Evolutionary conservation across 2,329 filamentous ascomycete genomes (phyloP), one percentile per base, ranked within the genome.

Genomic region (Knufia petricola): DNA sequence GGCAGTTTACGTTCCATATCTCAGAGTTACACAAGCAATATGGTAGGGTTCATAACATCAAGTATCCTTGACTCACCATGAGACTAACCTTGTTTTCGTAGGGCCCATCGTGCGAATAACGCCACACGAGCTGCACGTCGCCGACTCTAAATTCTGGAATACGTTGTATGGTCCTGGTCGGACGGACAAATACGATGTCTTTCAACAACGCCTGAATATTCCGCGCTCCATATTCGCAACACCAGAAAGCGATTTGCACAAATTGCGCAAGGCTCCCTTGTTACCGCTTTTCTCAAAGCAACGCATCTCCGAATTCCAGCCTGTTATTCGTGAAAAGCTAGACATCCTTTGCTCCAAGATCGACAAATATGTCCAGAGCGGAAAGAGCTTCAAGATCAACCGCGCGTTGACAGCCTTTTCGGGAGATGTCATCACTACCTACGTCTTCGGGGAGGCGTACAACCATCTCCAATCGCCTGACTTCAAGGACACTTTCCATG

Each of bases 381-480:
- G 41, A 48, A 58, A 49, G 43, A 55, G 48, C 48, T 56, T 61
- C 40, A 52, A 55, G 30, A 49, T 54, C 40, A 59, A 55, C 41
- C 49, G 59, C 17, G 63, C 60, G 4, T 59, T 61, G 44, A 53
- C 64, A 19, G 68, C 68, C 19, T 61, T 67, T 39, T 67, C 67
- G 1, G 69, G 69, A 26, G 70, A 73, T 26, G 64, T 72, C 38
- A 69, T 74, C 53, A 69, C 68, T 51, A 62, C 69, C 46, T 72
- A 71, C 50, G 52, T 46, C 39, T 58, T 59, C 41, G 55, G 40
- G n/a, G 41, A 50, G 10, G 32, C 49, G 10, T 57, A 52, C 30
- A 39, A 52, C 24, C 53, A 55, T 26, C 47, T 55, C 7, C 46
- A 57, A 32, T 51, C 51, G 17, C 51, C 52, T 7, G 53, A 50